Evolutionary conservation across 2,329 filamentous ascomycete species (phyloP).

Genomic region (Colletotrichum sp.): DNA sequence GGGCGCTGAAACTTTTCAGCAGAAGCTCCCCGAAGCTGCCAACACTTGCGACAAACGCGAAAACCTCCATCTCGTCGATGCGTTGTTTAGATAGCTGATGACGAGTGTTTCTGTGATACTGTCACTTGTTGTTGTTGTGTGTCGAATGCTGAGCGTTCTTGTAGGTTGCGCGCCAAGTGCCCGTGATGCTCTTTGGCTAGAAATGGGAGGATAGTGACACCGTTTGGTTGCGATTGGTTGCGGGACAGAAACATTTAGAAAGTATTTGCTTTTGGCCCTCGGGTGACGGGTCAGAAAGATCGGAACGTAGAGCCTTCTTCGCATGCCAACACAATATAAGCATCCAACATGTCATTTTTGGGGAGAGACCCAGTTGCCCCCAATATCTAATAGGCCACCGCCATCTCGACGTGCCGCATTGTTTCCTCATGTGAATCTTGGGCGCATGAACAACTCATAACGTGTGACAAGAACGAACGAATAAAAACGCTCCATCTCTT

Average conservation of each 20-base stretch:
- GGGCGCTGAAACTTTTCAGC: neutral
- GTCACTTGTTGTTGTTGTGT: too few species aligned
- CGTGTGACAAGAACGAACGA: neutral
- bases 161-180: too few species aligned
- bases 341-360: neutral
- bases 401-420: neutral
- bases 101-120: neutral
- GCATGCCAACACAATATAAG: neutral
- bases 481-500: neutral
- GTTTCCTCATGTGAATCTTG: neutral
- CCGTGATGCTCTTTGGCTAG: neutral
- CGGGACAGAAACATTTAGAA: neutral
- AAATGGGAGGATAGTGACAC: neutral
- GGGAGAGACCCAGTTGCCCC: neutral
- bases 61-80: neutral
- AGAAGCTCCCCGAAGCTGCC: neutral
- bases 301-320: neutral
- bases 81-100: fast-evolving
- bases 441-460: neutral
- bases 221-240: neutral
- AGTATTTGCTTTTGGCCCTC: neutral
- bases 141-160: too few species aligned
- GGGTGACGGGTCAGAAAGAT: neutral
- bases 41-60: neutral
- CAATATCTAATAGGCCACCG: neutral